Percentiles rank a stretch among this genome's conserved stretches.
Conservation (phyloP, 2,329 filamentous ascomycete genomes). For the Mycosphaerella arachidis region DNA sequence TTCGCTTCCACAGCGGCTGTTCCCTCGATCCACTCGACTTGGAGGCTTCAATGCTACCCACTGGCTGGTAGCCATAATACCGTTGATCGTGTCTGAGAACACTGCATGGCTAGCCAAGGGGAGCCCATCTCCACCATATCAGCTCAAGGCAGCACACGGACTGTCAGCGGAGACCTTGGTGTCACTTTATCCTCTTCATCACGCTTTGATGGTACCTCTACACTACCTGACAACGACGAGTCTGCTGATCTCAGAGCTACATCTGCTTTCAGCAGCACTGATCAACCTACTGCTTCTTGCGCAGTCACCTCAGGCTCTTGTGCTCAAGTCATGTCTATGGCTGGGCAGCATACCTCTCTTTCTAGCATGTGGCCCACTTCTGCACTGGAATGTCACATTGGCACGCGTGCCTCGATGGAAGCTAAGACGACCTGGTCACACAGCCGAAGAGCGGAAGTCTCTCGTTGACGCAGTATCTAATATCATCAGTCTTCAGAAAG, state of each 20-base stretch:
- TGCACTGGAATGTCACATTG: conserved; percentile 78
- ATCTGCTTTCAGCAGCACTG: conserved; percentile 76
- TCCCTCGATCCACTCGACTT: conserved; percentile 59
- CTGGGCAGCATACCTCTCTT: conserved; percentile 70
- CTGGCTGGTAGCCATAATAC: conserved; percentile 71
- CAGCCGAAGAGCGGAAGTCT: conserved; percentile 40
- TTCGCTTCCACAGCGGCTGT: conserved; percentile 66
- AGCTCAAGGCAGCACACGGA: conserved; percentile 16
- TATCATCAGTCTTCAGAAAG: conserved; percentile 32
- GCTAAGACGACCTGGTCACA: conserved; percentile 58
- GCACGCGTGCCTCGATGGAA: conserved; percentile 90
- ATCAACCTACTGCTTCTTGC: conserved; percentile 78
- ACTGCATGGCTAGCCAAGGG: conserved; percentile 35
- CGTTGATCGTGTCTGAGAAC: conserved; percentile 54
- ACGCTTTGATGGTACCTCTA: conserved; percentile 67
- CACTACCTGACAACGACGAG: conserved; percentile 84
- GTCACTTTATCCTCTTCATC: conserved; percentile 77
- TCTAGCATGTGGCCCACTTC: conserved; percentile 65
- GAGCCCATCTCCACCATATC: conserved; percentile 19
- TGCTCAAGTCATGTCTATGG: conserved; percentile 45
- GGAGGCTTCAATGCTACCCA: conserved; percentile 64
- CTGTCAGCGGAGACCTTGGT: conserved; percentile 54
- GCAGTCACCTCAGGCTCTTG: conserved; percentile 52
- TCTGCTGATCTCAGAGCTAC: conserved; percentile 78
- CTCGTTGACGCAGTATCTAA: conserved; percentile 41